Evolutionary conservation across 352 stramenopile species (phyloP), one percentile per base, ranked within the genome.

Genomic region (Phytopythium boreale): DNA sequence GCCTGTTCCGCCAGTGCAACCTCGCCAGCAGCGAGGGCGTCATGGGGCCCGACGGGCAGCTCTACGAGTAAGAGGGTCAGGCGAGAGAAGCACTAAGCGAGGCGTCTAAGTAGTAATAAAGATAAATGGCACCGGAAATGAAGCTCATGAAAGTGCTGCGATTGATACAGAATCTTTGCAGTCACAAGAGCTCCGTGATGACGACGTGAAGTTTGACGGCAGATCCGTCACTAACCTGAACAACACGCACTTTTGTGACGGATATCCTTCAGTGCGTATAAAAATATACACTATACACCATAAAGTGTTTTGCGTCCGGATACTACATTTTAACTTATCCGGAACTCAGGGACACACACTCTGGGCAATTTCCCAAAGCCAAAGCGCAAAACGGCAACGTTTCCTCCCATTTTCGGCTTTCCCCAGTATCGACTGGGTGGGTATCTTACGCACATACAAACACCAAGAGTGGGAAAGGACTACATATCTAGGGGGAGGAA

Each of bases 1-100:
- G 68, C 44, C 27, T 75, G 22, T 75, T 75, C 56, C 68, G 68
- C 17, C 68, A 75, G 37, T 75, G 68, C 51, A 75, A 75, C 37
- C 64, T 75, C 34, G 64, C 68, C 43, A 74, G 68, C 44, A 74
- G 64, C 24, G 68, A 71, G 49, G 68, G 68, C 9, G 64, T 75
- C 36, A 69, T 71, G 64, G 68, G 68, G 0, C 64, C 64, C 0
- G 64, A 75, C 49, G 64, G 68, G 4, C 67, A 66, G 47, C 50
- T 69, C 29, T 71, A 71, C 57, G 56, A 68, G 39, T 73, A 62
- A n/a, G 11, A 14, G 37, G 37, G 15, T 14, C 11, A 1, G 37
- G 12, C 37, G 37, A 43, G 37, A 19, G 37, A 36, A 8, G 31
- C 31, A 8, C 31, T 36, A 36, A 36, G 31, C 31, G 8, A 8